Evolutionary conservation across 371 early-diverging fungal genomes (phyloP), one percentile per base, ranked within the genome.

Genomic region (Fennellomyces sp.): DNA sequence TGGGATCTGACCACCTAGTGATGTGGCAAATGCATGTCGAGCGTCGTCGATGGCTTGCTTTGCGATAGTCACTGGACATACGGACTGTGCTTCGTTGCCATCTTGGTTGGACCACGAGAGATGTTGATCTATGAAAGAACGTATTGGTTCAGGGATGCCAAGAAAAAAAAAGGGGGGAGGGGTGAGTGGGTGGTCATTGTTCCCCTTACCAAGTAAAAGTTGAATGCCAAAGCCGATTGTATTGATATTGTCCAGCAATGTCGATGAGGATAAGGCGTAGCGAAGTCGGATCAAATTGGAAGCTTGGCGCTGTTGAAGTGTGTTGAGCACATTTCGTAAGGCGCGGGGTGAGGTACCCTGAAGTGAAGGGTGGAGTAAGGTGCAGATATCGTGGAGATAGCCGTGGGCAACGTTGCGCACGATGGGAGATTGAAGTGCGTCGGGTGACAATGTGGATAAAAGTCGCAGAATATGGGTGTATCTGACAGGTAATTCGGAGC

Each of bases 401-500:
- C 69, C 72, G 36, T 81, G 73, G 15, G 76, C 66, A 7, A 81
- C 73, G 42, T 70, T 64, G 12, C 64, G 63, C 51, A 81, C 64
- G 5, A 73, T 56, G 3, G 77, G 75, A 15, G 72, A 63, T 48
- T 68, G 61, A 12, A 69, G 61, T 19, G 75, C 55, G 2, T 75
- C 77, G 26, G 63, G 68, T 19, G 69, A 68, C 29, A 73, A 54
- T 63, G 61, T 76, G 64, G 74, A 84, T 60, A 69, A 75, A 59
- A 51, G 66, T 54, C 79, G 78, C 23, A 89, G 68, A 8, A 86
- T 80, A 59, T 91, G 90, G 15, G 86, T 83, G 26, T 86, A 81
- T 39, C 91, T 80, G 30, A 90, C 76, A 12, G 91, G 90, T 52
- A 91, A 59, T 64, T 91, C 91, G 52, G 78, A 78, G 53, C 86